Base-by-base conservation (phyloP, 257 asterid species). In the Solanum gracilifrons region DNA sequence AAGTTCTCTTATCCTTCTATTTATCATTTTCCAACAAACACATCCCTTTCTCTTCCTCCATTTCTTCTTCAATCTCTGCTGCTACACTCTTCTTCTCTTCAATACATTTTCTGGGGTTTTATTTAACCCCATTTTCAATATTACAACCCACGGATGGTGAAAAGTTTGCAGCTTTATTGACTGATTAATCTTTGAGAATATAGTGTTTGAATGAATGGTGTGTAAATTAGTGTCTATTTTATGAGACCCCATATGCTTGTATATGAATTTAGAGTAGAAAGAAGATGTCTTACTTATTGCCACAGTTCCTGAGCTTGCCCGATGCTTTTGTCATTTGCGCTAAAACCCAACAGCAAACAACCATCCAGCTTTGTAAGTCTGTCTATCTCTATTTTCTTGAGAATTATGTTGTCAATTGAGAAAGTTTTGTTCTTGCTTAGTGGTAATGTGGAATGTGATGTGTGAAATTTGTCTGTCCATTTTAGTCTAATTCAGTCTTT, bases 301-400 rank as follows among this genome's bases (percentile, higher is more conserved):
- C 98, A 41, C 98, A 97, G 87, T 97, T 97, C 95, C 93, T 91
- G 93, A 94, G 97, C 89, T 93, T 92, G 91, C 99, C 98, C 23
- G 98, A 95, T 80, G 92, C 97, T 85, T 93, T 95, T 88, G 93
- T 94, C 82, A 91, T 91, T 68, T 91, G 91, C 91, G 92, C 93
- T 88, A 95, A 92, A 92, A 89, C 92, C 58, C 96, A 92, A 76
- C 90, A 86, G 73, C 93, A 92, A 83, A 87, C 90, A 82, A 87
- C 92, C 86, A 35, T 87, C 55, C 92, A 91, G 41, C 90, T 89
- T 62, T 88, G 98, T 94, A 84, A 93, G 93, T 89, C 69, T 66
- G 41, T 41, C 15, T 13, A 16, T 58, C 27, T 80, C 4, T 87
- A 13, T 39, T 80, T 29, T 27, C 10, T 80, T 80, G 29, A 46